Evolutionary conservation across 2,329 filamentous ascomycete species (phyloP).

Genomic region (Penicillium hesseltinei): DNA sequence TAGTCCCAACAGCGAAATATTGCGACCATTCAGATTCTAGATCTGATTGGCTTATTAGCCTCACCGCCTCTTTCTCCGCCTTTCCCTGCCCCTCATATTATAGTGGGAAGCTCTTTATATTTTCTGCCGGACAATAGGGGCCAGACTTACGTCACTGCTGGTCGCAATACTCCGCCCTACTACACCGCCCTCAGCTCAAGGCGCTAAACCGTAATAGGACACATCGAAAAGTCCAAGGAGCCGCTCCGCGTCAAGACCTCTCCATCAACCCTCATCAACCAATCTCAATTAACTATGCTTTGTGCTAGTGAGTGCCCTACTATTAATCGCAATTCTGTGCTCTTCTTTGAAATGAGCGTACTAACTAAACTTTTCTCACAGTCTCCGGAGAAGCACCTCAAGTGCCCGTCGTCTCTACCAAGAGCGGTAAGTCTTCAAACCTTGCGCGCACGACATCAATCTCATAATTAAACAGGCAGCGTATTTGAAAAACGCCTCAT

Average conservation of each 20-base stretch:
- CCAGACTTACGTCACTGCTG: neutral
- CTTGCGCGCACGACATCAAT: conserved; percentile 11
- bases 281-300: conserved; percentile 49
- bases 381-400: conserved; percentile 97
- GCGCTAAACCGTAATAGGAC: conserved; percentile 36
- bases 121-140: neutral
- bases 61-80: neutral
- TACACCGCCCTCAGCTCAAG: conserved; percentile 24
- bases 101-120: neutral
- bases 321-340: conserved; percentile 8
- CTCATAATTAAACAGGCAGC: conserved; percentile 59
- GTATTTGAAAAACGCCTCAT: conserved; percentile 95
- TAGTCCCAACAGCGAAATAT: neutral
- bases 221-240: conserved; percentile 39
- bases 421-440: conserved; percentile 67
- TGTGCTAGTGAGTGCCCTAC: conserved; percentile 59
- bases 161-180: neutral
- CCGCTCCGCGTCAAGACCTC: conserved; percentile 31
- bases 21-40: neutral
- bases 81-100: no score
- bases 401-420: conserved; percentile 89
- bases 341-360: neutral
- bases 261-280: conserved; percentile 23
- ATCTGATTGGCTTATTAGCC: neutral
- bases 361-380: conserved; percentile 41